Percentiles rank a stretch among this genome's conserved stretches.
Evolutionary conservation across 2,329 filamentous ascomycete genomes (phyloP).

Genomic region (Beauveria medogensis): DNA sequence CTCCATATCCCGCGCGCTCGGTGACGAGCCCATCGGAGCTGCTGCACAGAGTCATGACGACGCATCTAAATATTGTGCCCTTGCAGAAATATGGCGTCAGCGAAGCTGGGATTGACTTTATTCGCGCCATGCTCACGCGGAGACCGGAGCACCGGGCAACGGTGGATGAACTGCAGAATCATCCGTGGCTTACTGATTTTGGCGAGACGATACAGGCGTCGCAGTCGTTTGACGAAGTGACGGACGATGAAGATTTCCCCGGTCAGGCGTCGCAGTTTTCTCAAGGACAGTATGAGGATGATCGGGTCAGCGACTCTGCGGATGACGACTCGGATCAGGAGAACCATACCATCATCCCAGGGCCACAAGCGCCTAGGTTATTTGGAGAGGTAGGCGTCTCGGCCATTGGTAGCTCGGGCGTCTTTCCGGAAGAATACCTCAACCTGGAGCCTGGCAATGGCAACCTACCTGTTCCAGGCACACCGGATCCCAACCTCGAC

Average conservation of each 20-base stretch:
- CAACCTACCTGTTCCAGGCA: constrained; percentile 31
- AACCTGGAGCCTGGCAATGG: constrained; percentile 38
- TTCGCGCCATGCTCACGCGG: constrained; percentile 72
- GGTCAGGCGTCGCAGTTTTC: constrained; percentile 52
- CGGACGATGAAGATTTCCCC: constrained; percentile 52
- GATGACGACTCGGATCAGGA: constrained; percentile 72
- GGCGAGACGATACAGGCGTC: constrained; percentile 25
- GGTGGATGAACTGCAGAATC: constrained; percentile 58
- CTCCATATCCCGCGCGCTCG: constrained; percentile 72
- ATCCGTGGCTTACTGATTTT: constrained; percentile 59
- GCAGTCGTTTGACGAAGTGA: constrained; percentile 52
- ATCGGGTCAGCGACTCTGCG: constrained; percentile 34
- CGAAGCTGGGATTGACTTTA: constrained; percentile 60
- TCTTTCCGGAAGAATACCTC: constrained; percentile 38
- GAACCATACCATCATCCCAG: constrained; percentile 60
- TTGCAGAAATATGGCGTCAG: constrained; percentile 55
- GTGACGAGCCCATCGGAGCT: constrained; percentile 73
- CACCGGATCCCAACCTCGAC: constrained; percentile 36
- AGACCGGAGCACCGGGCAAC: constrained; percentile 71
- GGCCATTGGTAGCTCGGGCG: constrained; percentile 45
- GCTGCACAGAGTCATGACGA: constrained; percentile 79
- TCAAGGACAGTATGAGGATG: constrained; percentile 23
- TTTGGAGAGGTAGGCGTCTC: constrained; percentile 50
- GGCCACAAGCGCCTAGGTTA: constrained; percentile 31
- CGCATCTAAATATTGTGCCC: constrained; percentile 56